Conservation (phyloP, 352 stramenopile species). For the Pythium folliculosum region DNA sequence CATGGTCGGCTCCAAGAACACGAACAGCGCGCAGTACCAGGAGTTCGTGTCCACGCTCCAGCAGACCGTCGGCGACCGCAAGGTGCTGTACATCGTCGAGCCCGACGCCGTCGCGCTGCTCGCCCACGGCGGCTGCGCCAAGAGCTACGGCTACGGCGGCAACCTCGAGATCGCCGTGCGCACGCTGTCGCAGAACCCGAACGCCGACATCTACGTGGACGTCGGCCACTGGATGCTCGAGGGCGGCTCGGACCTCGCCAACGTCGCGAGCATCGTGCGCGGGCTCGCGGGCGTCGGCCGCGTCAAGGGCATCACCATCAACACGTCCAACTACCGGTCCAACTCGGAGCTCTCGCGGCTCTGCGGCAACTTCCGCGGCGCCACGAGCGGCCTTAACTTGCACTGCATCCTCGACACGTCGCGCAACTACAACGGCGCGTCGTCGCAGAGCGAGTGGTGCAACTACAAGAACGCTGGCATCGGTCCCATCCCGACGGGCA, state of each 20-base stretch:
- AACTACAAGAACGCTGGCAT: slow-evolving; percentile 63
- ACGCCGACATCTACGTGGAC: slow-evolving; percentile 66
- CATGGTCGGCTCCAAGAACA: slow-evolving; percentile 33
- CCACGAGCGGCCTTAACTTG: slow-evolving; percentile 37
- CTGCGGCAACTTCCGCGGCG: slow-evolving; percentile 53
- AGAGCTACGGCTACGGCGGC: slow-evolving; percentile 41
- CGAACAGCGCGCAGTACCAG: slow-evolving; percentile 46
- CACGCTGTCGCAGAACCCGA: slow-evolving; percentile 47
- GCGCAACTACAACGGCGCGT: slow-evolving; percentile 52
- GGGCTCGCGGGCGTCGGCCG: slow-evolving; percentile 36
- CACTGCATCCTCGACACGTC: slow-evolving; percentile 72
- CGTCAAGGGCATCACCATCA: slow-evolving; percentile 65
- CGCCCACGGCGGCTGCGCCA: slow-evolving; percentile 45
- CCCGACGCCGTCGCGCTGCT: slow-evolving; percentile 59
- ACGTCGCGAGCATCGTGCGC: slow-evolving; percentile 45
- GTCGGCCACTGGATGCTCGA: slow-evolving; percentile 59
- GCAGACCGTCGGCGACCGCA: slow-evolving; percentile 44
- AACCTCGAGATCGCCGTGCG: slow-evolving; percentile 48
- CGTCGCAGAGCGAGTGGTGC: slow-evolving; percentile 59
- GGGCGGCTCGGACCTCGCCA: slow-evolving; percentile 17
- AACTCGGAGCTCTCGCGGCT: slow-evolving; percentile 48
- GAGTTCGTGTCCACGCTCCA: slow-evolving; percentile 47
- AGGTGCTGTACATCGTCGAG: slow-evolving; percentile 73
- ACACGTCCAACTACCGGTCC: slow-evolving; percentile 77
- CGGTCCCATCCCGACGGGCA: slow-evolving; percentile 48